phyloP scores from a whole-genome alignment of 164 flowering plant genomes.

The Aristolochia contorta region DNA sequence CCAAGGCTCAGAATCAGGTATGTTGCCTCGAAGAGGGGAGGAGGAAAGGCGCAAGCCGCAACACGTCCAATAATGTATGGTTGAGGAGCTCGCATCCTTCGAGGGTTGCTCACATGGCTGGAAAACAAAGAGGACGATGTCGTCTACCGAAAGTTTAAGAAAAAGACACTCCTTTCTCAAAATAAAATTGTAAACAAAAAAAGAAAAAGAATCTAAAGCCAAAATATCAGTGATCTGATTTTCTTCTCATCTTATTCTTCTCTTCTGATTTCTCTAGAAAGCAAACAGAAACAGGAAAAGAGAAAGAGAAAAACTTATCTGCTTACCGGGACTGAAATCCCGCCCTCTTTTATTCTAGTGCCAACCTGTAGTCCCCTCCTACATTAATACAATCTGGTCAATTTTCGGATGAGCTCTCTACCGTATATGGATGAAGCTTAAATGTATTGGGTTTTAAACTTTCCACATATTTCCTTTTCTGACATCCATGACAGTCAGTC shows the following conservation, averaged over 20 bases:
- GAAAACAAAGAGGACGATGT: constrained; percentile 14
- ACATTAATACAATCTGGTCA: not conserved
- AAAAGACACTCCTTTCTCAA: not conserved
- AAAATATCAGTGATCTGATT: too few relatives aligned
- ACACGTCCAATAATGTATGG: constrained; percentile 12
- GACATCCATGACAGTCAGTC: too few relatives aligned
- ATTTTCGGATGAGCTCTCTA: too few relatives aligned
- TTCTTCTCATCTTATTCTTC: too few relatives aligned
- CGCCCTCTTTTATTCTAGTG: not conserved
- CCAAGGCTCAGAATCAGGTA: not conserved
- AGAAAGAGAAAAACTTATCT: not conserved
- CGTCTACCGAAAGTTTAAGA: constrained; percentile 4
- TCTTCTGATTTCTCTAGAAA: not conserved
- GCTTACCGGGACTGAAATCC: not conserved
- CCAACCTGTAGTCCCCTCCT: not conserved
- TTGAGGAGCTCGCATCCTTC: constrained; percentile 23
- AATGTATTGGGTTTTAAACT: too few relatives aligned
- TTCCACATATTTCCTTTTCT: too few relatives aligned
- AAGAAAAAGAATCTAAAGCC: not conserved
- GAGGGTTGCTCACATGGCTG: constrained; percentile 41
- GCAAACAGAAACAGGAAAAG: not conserved
- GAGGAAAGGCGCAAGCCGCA: not conserved
- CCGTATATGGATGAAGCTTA: too few relatives aligned
- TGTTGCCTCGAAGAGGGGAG: too few relatives aligned
- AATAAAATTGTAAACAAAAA: too few relatives aligned